Evolutionary conservation across 345 rosid species (phyloP), one percentile per base, ranked within the genome.

Genomic region (Populus davidiana): DNA sequence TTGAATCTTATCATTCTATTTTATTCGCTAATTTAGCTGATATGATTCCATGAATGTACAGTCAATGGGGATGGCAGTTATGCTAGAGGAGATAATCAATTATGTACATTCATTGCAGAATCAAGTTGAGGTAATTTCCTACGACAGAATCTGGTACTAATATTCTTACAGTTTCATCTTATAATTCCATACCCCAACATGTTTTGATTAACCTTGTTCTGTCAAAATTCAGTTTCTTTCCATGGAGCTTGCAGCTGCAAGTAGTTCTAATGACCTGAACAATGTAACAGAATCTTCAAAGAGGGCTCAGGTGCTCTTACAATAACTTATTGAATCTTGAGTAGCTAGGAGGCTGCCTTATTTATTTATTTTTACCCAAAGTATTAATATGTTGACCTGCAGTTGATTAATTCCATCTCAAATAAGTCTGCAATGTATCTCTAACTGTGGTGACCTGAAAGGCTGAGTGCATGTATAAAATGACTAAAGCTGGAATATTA

Each of bases 211-310:
- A 61, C 59, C 33, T 63, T 64, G 47, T 66, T 14, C 18, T 75
- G 7, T 27, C 33, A 10, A 82, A 81, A 68, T 72, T 44, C 84
- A 88, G 91, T 88, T 88, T 71, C 88, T 88, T 41, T 88, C 91
- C 0, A 86, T 83, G 89, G 88, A 88, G 85, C 88, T 88, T 61
- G 88, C 89, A 31, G 83, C 91, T 33, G 88, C 91, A 8, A 78
- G 83, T 64, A 79, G 78, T 71, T 73, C 82, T 50, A 59, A 75
- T 54, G 77, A 75, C 41, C 50, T 38, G 17, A 80, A 84, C 76
- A 56, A 59, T 39, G 70, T 65, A 64, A 33, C 77, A 35, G 67
- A 64, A 72, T 54, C 87, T 36, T 67, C 77, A 25, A 36, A 12
- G 68, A 85, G 81, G 75, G 71, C 68, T 62, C 83, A 84, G 87